phyloP scores from a whole-genome alignment of 345 rosid species.

The Salix koriyanagi region DNA sequence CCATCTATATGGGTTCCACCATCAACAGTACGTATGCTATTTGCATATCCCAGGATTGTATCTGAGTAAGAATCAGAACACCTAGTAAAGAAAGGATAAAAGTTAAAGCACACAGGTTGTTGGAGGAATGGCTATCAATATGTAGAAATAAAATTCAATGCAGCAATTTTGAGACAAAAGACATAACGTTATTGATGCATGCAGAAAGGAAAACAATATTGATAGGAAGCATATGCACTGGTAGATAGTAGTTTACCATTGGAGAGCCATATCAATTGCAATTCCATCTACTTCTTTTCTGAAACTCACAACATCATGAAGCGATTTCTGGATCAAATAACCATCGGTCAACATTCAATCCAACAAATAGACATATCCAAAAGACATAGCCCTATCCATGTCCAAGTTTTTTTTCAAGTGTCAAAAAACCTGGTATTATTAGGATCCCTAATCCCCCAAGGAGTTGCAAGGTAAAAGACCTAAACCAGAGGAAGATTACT shows the following conservation, averaged over 20 bases:
- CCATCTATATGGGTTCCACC: slow-evolving; percentile 99
- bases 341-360: slow-evolving; percentile 21
- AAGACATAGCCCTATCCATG: background rate
- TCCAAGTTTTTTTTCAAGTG: background rate
- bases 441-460: background rate
- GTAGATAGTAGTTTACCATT: slow-evolving; percentile 56
- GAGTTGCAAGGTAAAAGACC: background rate
- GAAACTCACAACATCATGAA: slow-evolving; percentile 83
- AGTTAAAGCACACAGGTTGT: slow-evolving; percentile 9
- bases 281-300: slow-evolving; percentile 64
- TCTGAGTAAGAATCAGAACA: slow-evolving; percentile 97
- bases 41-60: slow-evolving; percentile 90
- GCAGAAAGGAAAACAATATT: background rate
- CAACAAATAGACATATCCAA: background rate
- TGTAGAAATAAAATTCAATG: background rate
- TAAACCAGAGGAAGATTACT: background rate
- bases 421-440: background rate
- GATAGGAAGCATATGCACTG: slow-evolving; percentile 4
- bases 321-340: slow-evolving; percentile 58
- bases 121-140: background rate
- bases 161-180: background rate
- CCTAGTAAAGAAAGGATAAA: slow-evolving; percentile 45
- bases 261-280: slow-evolving; percentile 72
- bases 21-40: slow-evolving; percentile 93
- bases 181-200: background rate